Evolutionary conservation across 768 basidiomycete genomes (phyloP), one percentile per base, ranked within the genome.

Genomic region (Gelatoporia subvermispora): DNA sequence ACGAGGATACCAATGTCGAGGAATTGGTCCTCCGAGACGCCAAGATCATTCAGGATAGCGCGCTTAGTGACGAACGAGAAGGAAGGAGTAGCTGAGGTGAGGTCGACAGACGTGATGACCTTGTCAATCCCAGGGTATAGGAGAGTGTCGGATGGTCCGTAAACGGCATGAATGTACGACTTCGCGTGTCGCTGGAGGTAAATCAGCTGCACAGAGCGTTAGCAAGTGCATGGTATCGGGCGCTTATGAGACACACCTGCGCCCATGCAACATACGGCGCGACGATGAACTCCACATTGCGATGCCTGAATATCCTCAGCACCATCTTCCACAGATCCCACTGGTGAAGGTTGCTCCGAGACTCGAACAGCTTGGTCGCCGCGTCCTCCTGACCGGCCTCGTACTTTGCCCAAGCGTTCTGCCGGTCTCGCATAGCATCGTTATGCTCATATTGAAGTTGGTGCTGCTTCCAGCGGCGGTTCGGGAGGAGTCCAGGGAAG

Each of bases 251-350:
- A 75, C 86, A 59, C 63, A 94, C 94, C 81, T 98, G 95, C 39
- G 95, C 88, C 85, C 90, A 93, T 31, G 93, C 86, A 45, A 91
- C 74, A 68, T 98, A 98, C 10, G 96, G 96, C 40, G 96, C 94
- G 50, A 97, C 84, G 41, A 98, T 77, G 63, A 93, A 98, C 69
- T 98, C 95, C 50, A 96, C 93, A 57, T 90, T 90, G 39, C 95
- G 76, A 68, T 97, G 89, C 63, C 91, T 83, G 68, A 98, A 96
- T 44, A 94, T 87, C 50, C 94, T 77, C 59, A 96, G 71, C 7
- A 98, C 84, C 73, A 90, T 81, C 63, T 93, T 81, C 85, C 95
- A 89, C n/a, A 98, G 75, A 68, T 98, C 95, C 83, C 86, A 90
- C 60, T 91, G 89, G 18, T 67, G 62, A 41, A 89, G 73, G 41